Evolutionary conservation across 192 early-diverging fungal species (phyloP).

Genomic region (Gonapodya sp.): DNA sequence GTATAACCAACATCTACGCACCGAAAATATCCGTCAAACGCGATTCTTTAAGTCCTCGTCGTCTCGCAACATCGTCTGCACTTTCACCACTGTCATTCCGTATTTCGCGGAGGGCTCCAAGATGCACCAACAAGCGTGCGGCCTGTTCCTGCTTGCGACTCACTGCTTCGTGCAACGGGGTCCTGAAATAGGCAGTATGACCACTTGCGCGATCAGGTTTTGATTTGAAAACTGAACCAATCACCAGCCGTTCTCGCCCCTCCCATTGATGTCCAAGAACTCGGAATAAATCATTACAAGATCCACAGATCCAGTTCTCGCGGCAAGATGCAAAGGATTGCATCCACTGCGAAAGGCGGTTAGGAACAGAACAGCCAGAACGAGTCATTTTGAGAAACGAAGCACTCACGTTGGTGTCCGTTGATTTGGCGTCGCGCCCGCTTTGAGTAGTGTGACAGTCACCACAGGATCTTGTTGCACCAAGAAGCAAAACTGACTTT

Average conservation of each 20-base stretch:
- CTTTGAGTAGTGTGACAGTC: not conserved
- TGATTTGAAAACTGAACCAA: too few species aligned
- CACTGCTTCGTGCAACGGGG: not conserved
- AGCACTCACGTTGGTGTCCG: not conserved
- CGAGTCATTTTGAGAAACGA: not conserved
- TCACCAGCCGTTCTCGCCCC: slow-evolving; percentile 5
- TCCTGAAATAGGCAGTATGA: too few species aligned
- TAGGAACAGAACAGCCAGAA: not conserved
- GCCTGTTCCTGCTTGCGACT: not conserved
- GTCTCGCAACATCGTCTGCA: not conserved
- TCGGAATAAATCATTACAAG: slow-evolving; percentile 1
- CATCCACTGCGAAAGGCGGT: too few species aligned
- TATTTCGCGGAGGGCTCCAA: not conserved
- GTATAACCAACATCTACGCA: not conserved
- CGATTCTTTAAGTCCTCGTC: not conserved
- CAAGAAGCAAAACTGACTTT: not conserved
- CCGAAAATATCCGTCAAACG: not conserved
- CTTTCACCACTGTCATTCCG: not conserved
- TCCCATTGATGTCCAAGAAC: not conserved
- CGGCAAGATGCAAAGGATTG: slow-evolving; percentile 4
- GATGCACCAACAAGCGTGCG: not conserved
- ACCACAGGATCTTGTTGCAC: not conserved
- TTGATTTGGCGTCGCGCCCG: not conserved
- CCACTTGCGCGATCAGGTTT: too few species aligned
- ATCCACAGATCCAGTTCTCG: not conserved